Conservation (phyloP, 129 eudicot genomes). For the Deinandra increscens region DNA sequence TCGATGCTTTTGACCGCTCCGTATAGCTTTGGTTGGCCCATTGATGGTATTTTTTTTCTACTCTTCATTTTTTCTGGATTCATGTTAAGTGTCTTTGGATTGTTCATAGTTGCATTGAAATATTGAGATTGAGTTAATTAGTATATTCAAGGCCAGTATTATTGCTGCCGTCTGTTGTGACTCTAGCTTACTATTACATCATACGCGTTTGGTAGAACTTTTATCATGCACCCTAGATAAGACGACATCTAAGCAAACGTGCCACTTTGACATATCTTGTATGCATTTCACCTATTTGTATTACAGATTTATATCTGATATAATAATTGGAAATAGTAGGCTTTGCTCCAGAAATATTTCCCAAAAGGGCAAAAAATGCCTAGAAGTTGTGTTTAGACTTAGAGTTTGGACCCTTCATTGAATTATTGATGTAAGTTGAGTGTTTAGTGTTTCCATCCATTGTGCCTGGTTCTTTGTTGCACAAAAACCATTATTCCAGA, state of each 20-base stretch:
- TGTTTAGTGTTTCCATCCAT: too few species aligned
- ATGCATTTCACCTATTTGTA: neutral
- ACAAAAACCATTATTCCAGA: neutral
- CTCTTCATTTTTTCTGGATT: neutral
- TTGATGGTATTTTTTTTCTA: slow-evolving; percentile 53
- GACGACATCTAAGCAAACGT: neutral
- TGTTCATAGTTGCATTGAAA: neutral
- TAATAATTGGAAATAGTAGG: neutral
- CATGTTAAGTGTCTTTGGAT: neutral
- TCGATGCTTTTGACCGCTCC: slow-evolving; percentile 81
- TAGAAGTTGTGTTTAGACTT: neutral
- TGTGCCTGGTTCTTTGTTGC: too few species aligned
- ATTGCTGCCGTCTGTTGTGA: neutral
- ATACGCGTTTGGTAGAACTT: too few species aligned
- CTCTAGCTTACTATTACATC: too few species aligned
- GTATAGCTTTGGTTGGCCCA: slow-evolving; percentile 55
- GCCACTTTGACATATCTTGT: neutral
- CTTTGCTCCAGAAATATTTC: neutral
- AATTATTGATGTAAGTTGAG: neutral
- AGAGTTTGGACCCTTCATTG: neutral
- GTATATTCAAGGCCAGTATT: neutral
- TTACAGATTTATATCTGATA: neutral
- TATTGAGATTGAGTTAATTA: neutral
- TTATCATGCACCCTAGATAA: too few species aligned
- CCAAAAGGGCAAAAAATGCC: neutral